These are phyloP conservation scores for Zygoascus bituminiphila DNA, from an alignment of 805 yeast species.

Conservation along the genomic window DNA sequence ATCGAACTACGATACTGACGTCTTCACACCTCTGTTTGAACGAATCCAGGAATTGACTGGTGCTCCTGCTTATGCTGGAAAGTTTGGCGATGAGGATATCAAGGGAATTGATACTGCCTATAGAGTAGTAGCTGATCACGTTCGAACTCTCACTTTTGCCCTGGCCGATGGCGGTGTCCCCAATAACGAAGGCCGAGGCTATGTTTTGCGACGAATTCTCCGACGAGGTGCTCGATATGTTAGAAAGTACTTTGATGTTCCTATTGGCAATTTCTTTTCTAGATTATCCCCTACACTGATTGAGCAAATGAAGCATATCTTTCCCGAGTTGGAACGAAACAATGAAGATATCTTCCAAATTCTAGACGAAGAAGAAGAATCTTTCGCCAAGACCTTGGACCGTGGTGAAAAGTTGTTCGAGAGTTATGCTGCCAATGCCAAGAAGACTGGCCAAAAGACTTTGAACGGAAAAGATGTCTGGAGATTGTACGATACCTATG, in stretches of 20 bases:
- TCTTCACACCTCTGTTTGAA: slow-evolving; percentile 79
- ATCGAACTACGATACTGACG: slow-evolving; percentile 97
- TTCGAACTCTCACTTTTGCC: slow-evolving; percentile 92
- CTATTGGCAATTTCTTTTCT: slow-evolving; percentile 90
- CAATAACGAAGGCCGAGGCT: slow-evolving; percentile 98
- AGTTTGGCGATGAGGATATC: slow-evolving; percentile 81
- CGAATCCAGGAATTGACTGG: slow-evolving; percentile 90
- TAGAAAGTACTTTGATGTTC: slow-evolving; percentile 91
- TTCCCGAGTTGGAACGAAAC: slow-evolving; percentile 82
- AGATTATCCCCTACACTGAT: slow-evolving; percentile 87
- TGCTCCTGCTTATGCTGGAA: slow-evolving; percentile 83
- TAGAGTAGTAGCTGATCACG: slow-evolving; percentile 97
- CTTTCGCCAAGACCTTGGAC: slow-evolving; percentile 91
- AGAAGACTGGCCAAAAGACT: slow-evolving; percentile 62
- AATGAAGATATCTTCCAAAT: slow-evolving; percentile 76
- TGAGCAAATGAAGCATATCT: slow-evolving; percentile 74
- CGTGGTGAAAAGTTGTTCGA: slow-evolving; percentile 97
- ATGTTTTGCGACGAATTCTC: slow-evolving; percentile 90
- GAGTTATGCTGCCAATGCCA: slow-evolving; percentile 79
- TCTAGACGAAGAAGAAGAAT: slow-evolving; percentile 89
- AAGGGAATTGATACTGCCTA: slow-evolving; percentile 98
- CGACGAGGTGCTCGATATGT: slow-evolving; percentile 98
- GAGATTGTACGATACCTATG: slow-evolving; percentile 97
- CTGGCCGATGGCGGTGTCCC: slow-evolving; percentile 99
- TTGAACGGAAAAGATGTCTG: slow-evolving; percentile 93